Evolutionary conservation across 768 basidiomycete species (phyloP).

Genomic region (Tephrocybe sp.): DNA sequence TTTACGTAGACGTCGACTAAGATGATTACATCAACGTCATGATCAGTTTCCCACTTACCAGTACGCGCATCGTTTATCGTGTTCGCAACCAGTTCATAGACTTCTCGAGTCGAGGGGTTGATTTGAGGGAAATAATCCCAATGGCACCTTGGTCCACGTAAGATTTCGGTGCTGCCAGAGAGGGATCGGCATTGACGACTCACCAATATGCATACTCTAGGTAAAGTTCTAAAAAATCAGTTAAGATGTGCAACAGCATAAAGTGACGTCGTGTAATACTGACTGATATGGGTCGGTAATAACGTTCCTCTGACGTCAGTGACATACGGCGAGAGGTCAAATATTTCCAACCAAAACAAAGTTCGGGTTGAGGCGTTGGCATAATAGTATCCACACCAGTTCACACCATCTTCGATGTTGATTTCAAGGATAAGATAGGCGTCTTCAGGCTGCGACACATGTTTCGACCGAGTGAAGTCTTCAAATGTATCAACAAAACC

Average conservation of each 20-base stretch:
- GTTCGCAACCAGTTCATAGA: conserved; percentile 5
- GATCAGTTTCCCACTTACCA: neutral
- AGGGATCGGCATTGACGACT: too few species aligned
- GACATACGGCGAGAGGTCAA: neutral
- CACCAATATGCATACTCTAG: conserved; percentile 8
- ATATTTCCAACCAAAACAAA: conserved; percentile 11
- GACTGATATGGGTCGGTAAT: conserved; percentile 8
- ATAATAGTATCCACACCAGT: conserved; percentile 12
- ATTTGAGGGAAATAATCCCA: conserved; percentile 5
- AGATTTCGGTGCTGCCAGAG: too few species aligned
- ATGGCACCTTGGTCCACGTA: neutral
- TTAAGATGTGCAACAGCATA: neutral
- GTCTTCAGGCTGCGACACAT: neutral
- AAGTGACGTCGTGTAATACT: neutral
- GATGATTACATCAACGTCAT: neutral
- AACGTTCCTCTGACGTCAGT: conserved; percentile 2
- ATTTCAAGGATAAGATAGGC: conserved; percentile 7
- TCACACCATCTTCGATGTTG: neutral
- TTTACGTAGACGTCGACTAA: neutral
- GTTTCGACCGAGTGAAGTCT: neutral
- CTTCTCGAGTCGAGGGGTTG: neutral
- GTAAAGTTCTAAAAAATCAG: neutral
- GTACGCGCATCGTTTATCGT: conserved; percentile 9
- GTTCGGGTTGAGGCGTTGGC: neutral
- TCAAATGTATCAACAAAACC: neutral